Conservation (phyloP, 495 filamentous ascomycete genomes). For the Rostrohypoxylon terebratum region DNA sequence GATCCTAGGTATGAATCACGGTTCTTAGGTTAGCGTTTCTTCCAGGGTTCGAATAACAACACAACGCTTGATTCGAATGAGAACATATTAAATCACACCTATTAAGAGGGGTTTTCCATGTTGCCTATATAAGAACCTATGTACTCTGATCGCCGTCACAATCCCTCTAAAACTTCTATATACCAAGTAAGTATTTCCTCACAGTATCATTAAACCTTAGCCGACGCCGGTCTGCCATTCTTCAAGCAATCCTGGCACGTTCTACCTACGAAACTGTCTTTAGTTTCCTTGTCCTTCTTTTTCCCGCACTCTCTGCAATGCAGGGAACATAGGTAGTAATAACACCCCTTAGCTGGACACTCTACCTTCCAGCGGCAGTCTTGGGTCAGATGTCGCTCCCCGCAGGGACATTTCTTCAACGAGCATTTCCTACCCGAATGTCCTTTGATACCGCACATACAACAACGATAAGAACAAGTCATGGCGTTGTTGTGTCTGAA, state of each 20-base stretch:
- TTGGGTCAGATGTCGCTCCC: constrained; percentile 53
- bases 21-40: no score
- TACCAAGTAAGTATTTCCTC: no score
- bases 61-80: no score
- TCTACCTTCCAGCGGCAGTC: constrained; percentile 56
- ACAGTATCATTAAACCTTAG: background rate
- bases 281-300: constrained; percentile 44
- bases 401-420: constrained; percentile 49
- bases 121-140: no score
- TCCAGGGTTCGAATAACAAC: no score
- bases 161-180: no score
- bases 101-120: no score
- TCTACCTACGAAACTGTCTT: constrained; percentile 48
- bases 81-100: no score
- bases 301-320: constrained; percentile 54
- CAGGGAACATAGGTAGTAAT: constrained; percentile 50
- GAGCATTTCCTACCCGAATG: constrained; percentile 54
- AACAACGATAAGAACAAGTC: constrained; percentile 53
- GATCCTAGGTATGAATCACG: no score
- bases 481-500: constrained; percentile 52
- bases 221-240: constrained; percentile 36
- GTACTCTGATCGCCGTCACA: no score
- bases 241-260: constrained; percentile 49
- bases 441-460: constrained; percentile 55
- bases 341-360: constrained; percentile 48